A percentile compares a stretch with the other conserved stretches of the same genome.
These are phyloP conservation scores for Haplosporangium gracile DNA, from an alignment of 192 early-diverging fungal species.

Conservation along the genomic window DNA sequence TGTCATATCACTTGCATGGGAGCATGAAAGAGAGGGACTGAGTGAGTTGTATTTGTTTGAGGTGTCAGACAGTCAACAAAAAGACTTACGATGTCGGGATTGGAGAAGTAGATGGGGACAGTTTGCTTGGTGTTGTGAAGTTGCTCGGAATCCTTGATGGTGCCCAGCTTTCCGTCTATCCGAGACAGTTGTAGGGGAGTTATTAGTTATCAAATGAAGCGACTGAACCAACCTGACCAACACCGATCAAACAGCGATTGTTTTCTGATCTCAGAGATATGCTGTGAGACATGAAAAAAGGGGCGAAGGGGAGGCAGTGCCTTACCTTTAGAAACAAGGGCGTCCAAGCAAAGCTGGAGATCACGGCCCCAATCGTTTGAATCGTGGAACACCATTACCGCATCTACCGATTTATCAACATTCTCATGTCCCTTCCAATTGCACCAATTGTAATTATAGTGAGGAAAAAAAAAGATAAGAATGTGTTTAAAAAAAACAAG, in stretches of 20 bases:
- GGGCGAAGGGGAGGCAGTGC: too few species aligned
- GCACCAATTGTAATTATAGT: constrained; percentile 1
- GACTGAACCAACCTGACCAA: neutral
- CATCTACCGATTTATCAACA: constrained; percentile 68
- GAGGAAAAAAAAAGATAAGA: neutral
- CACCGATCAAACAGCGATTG: neutral
- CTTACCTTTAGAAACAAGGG: constrained; percentile 57
- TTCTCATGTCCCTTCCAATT: constrained; percentile 52
- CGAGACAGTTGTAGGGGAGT: constrained; percentile 57
- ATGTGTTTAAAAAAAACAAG: neutral
- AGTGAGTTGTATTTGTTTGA: too few species aligned
- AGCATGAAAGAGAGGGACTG: too few species aligned
- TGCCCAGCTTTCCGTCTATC: constrained; percentile 70
- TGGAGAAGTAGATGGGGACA: constrained; percentile 86
- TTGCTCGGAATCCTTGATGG: constrained; percentile 46
- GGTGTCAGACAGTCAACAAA: neutral
- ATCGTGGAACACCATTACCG: constrained; percentile 90
- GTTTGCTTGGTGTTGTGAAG: constrained; percentile 56
- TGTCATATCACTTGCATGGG: neutral
- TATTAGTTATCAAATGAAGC: neutral
- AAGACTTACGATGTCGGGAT: constrained; percentile 66
- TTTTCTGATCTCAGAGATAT: neutral
- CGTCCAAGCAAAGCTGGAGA: constrained; percentile 83
- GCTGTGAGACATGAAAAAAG: neutral
- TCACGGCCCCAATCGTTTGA: constrained; percentile 90